Evolutionary conservation across 371 early-diverging fungal species (phyloP).

Genomic region (Mucor plumbeus): DNA sequence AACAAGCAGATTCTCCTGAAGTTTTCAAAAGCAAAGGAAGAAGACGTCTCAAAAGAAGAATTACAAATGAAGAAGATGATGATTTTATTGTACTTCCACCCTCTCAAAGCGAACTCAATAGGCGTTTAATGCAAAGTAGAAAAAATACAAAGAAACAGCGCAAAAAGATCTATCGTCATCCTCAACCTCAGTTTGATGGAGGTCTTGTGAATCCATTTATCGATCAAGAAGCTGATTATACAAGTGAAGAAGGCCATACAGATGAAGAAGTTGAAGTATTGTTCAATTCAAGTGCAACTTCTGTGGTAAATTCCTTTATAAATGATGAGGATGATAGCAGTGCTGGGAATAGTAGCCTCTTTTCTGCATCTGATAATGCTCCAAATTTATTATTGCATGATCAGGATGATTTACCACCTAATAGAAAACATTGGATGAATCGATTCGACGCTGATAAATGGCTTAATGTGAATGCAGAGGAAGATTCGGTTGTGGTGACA

Average conservation of each 20-base stretch:
- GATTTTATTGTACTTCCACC: slow-evolving; percentile 4
- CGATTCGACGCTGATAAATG: slow-evolving; percentile 26
- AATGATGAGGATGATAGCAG: slow-evolving; percentile 18
- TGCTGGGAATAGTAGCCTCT: background rate
- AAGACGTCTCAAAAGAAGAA: background rate
- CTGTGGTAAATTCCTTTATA: slow-evolving; percentile 29
- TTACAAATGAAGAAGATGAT: background rate
- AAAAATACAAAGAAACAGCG: background rate
- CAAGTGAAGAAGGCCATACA: slow-evolving; percentile 26
- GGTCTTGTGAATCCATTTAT: slow-evolving; percentile 26
- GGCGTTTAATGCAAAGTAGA: background rate
- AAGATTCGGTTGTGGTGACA: background rate
- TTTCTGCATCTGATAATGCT: background rate
- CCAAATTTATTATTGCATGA: background rate
- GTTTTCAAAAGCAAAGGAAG: background rate
- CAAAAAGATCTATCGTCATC: background rate
- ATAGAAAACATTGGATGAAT: slow-evolving; percentile 25
- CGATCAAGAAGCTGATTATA: slow-evolving; percentile 29
- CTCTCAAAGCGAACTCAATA: background rate
- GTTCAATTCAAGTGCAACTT: slow-evolving; percentile 4
- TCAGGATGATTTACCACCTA: background rate
- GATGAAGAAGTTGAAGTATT: slow-evolving; percentile 20
- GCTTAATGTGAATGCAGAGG: slow-evolving; percentile 11
- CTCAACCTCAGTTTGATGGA: background rate
- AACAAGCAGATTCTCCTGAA: background rate